Conservation (phyloP, 1,284 basidiomycete species). For the Puccinia novopanici region DNA sequence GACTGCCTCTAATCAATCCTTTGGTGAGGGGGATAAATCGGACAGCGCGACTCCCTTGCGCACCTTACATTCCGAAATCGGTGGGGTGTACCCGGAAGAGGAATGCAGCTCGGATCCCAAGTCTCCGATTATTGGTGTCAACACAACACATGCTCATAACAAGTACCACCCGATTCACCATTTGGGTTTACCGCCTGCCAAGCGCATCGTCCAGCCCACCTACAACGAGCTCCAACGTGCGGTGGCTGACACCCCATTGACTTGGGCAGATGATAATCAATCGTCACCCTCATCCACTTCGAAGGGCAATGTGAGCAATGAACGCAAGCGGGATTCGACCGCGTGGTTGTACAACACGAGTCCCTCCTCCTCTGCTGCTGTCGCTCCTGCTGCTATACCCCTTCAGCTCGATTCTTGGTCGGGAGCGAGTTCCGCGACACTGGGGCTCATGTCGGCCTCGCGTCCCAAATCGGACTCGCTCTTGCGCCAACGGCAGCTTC, state of each 20-base stretch:
- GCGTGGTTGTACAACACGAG: slow-evolving; percentile 11
- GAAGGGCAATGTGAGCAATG: neutral
- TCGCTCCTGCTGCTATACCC: too few relatives aligned
- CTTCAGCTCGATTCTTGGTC: slow-evolving; percentile 22
- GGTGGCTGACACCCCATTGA: slow-evolving; percentile 40
- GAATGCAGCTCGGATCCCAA: slow-evolving; percentile 1
- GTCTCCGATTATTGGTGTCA: neutral
- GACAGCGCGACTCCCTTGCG: neutral
- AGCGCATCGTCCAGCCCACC: neutral
- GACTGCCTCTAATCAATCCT: neutral
- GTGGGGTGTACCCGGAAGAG: slow-evolving; percentile 8
- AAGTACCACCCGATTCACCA: neutral
- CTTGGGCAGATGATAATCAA: slow-evolving; percentile 43
- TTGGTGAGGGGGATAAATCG: slow-evolving; percentile 2
- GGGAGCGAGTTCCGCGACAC: slow-evolving; percentile 5
- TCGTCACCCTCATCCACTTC: neutral
- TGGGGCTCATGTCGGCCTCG: slow-evolving; percentile 2
- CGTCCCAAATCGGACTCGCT: slow-evolving; percentile 1
- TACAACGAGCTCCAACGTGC: slow-evolving; percentile 45
- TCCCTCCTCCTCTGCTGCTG: neutral
- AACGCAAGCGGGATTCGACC: slow-evolving; percentile 21
- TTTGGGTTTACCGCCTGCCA: neutral
- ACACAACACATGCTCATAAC: neutral
- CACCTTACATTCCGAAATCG: slow-evolving; percentile 23
- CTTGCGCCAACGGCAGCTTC: slow-evolving; percentile 1